Evolutionary conservation across 495 filamentous ascomycete species (phyloP).

Genomic region (Evernia prunastri): DNA sequence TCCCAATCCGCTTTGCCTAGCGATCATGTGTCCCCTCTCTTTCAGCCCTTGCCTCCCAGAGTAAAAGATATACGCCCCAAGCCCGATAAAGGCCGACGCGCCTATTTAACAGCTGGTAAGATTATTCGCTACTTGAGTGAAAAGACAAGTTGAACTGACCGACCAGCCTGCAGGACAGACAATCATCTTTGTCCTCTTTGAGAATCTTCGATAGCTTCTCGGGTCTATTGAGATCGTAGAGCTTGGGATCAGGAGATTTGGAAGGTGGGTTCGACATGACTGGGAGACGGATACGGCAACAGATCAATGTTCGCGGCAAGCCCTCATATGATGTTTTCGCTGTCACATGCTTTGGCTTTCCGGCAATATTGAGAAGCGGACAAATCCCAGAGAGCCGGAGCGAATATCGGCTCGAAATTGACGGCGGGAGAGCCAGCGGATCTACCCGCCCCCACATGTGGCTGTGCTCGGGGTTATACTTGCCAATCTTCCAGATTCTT

Average conservation of each 20-base stretch:
- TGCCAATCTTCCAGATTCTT: background rate
- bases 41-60: slow-evolving; percentile 72
- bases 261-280: slow-evolving; percentile 1
- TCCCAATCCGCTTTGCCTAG: slow-evolving; percentile 58
- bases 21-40: slow-evolving; percentile 60
- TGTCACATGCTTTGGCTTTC: background rate
- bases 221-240: slow-evolving; percentile 42
- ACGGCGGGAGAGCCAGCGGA: background rate
- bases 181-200: slow-evolving; percentile 62
- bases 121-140: background rate
- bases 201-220: slow-evolving; percentile 48
- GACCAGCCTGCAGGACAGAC: slow-evolving; percentile 58
- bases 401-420: too few species aligned
- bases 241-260: slow-evolving; percentile 25
- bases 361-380: background rate
- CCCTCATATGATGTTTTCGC: background rate
- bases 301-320: background rate
- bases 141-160: slow-evolving; percentile 42
- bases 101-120: slow-evolving; percentile 42
- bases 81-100: slow-evolving; percentile 76
- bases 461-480: background rate
- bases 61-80: slow-evolving; percentile 79
- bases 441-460: background rate
- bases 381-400: background rate
- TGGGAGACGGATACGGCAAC: background rate